Evolutionary conservation across 148 eudicot species (phyloP).

Genomic region (Talinum fruticosum): DNA sequence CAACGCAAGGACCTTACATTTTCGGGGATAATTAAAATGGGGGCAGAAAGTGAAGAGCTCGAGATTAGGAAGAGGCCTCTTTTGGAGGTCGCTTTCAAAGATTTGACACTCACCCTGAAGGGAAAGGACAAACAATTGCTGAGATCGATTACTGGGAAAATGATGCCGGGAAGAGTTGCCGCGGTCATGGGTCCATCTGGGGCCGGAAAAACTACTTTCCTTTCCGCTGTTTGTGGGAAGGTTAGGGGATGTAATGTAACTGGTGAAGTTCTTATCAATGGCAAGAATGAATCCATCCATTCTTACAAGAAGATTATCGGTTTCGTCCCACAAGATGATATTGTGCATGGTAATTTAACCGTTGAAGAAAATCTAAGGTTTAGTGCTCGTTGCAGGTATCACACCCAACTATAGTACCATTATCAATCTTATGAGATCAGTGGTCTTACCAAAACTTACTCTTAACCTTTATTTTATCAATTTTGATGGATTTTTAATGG

Average conservation of each 20-base stretch:
- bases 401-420: not conserved
- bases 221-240: constrained; percentile 69
- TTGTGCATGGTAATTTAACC: constrained; percentile 72
- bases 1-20: constrained; percentile 46
- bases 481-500: no score
- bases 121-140: constrained; percentile 53
- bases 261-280: constrained; percentile 59
- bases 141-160: constrained; percentile 58
- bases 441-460: no score
- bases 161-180: constrained; percentile 57
- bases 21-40: constrained; percentile 55
- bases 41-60: constrained; percentile 29
- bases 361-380: constrained; percentile 77
- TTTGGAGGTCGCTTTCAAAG: constrained; percentile 58
- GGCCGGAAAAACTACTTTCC: constrained; percentile 73
- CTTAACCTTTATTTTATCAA: no score
- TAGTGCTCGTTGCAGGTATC: constrained; percentile 77
- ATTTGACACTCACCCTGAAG: constrained; percentile 58
- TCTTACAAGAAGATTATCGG: constrained; percentile 67
- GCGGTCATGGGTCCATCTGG: constrained; percentile 88
- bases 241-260: constrained; percentile 52
- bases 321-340: constrained; percentile 81
- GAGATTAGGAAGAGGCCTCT: constrained; percentile 41
- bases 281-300: constrained; percentile 52
- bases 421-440: no score